A percentile compares a stretch with the other conserved stretches of the same genome.
Evolutionary conservation across 768 basidiomycete species (phyloP).

Genomic region (Tulasnella sp.): DNA sequence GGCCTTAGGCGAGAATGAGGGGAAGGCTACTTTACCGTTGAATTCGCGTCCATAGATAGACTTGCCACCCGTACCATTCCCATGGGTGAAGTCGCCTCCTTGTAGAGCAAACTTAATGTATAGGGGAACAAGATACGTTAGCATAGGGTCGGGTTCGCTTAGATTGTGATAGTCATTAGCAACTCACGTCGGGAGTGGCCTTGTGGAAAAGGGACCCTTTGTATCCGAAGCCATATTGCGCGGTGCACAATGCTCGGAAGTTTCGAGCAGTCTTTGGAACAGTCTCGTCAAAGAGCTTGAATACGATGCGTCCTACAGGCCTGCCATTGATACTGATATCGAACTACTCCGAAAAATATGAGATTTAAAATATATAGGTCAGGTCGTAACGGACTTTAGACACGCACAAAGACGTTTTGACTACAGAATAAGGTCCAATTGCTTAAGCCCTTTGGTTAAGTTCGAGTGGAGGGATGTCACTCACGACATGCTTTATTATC

Average conservation of each 20-base stretch:
- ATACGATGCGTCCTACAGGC: slow-evolving; percentile 44
- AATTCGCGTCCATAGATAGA: slow-evolving; percentile 32
- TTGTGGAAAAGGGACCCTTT: slow-evolving; percentile 31
- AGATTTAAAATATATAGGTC: no score
- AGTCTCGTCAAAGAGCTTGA: slow-evolving; percentile 75
- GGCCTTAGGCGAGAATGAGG: no score
- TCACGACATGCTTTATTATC: no score
- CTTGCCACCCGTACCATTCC: slow-evolving; percentile 30
- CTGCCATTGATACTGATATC: no score
- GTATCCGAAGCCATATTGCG: slow-evolving; percentile 27
- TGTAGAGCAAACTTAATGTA: slow-evolving; percentile 33
- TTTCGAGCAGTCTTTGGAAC: slow-evolving; percentile 68
- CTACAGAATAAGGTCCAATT: no score
- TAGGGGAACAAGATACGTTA: slow-evolving; percentile 31
- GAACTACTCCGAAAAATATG: no score
- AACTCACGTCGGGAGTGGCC: slow-evolving; percentile 24
- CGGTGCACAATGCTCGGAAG: slow-evolving; percentile 59
- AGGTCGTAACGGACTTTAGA: no score
- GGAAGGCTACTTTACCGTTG: no score
- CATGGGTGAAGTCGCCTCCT: slow-evolving; percentile 32
- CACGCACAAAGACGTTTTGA: no score
- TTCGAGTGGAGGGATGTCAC: no score
- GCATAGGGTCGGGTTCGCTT: slow-evolving; percentile 22
- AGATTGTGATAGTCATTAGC: slow-evolving; percentile 23
- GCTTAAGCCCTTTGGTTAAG: no score